Base-by-base conservation (phyloP, 495 filamentous ascomycete genomes). In the Neurospora tetrasperma region DNA sequence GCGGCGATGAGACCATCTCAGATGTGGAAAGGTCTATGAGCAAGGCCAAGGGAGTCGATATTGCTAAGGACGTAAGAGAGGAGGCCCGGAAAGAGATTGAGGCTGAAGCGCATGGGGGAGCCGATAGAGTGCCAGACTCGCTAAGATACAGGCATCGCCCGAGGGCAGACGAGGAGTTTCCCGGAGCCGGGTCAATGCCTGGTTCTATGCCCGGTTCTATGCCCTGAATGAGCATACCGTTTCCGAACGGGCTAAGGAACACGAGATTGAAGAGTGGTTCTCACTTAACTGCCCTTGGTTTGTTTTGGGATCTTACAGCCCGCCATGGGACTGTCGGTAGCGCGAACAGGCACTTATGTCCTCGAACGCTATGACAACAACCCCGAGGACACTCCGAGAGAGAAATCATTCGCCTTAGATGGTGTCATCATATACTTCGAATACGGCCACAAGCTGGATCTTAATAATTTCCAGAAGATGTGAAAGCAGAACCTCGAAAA, bases 21-120 rank as follows among this genome's bases (percentile, higher is more conserved):
- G 80, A 83, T 8, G 76, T 80, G 0, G 86, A 84, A 42, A 82
- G 80, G 20, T 82, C 79, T 5, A 71, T 73, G 7, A 80, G 83
- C 71, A 85, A 84, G 75, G 80, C 80, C 14, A 85, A 83, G 76
- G 87, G 85, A 18, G 83, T 82, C 42, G 86, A 88, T 43, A 79
- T 85, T 4, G 80, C 80, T n/a, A 83, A 80, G 40, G 84, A 85
- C 68, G 62, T 85, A 40, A 79, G 82, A 20, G 84, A 85, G 35
- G 85, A 86, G 46, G 83, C 85, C 2, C 77, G 82, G 18, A 84
- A 80, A 48, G 85, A 87, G 42, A 73, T 82, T 18, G 82, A 84
- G 46, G 79, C 83, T 14, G 86, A 87, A 75, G 74, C 79, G 14
- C 79, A 82, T 44, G 76, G 73, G n/a, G 77, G 79, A 20, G 72